These are phyloP conservation scores for Plenodomus biglobosus DNA, from an alignment of 2,329 filamentous ascomycete species.

Conservation along the genomic window DNA sequence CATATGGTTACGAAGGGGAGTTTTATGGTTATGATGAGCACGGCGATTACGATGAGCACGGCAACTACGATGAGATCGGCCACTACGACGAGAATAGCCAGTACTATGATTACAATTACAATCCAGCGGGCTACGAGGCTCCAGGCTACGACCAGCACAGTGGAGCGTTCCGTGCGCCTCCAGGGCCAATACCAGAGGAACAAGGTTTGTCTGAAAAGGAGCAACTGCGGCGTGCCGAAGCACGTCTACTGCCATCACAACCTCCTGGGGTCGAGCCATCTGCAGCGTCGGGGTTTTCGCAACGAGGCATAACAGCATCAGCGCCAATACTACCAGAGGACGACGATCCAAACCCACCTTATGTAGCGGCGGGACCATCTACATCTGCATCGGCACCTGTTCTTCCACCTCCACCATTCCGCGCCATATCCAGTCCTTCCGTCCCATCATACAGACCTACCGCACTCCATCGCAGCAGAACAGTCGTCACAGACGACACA, in stretches of 20 bases:
- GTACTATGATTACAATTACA: constrained; percentile 38
- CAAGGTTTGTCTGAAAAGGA: constrained; percentile 78
- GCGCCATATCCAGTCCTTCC: constrained; percentile 14
- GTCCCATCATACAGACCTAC: constrained; percentile 9
- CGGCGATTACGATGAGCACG: constrained; percentile 2
- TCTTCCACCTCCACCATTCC: constrained; percentile 32
- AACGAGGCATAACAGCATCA: constrained; percentile 34
- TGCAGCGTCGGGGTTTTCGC: constrained; percentile 45
- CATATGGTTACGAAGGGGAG: constrained; percentile 25
- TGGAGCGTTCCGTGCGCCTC: constrained; percentile 55
- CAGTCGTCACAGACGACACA: constrained; percentile 15
- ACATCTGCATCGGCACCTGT: constrained; percentile 20
- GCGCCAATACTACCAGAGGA: constrained; percentile 42
- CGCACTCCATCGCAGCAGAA: constrained; percentile 17
- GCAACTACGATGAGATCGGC: constrained; percentile 35
- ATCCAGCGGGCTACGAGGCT: constrained; percentile 34
- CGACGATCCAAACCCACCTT: constrained; percentile 27
- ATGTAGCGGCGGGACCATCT: constrained; percentile 22
- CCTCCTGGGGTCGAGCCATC: constrained; percentile 59
- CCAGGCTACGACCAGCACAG: constrained; percentile 34
- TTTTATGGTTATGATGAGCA: constrained; percentile 39
- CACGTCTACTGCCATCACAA: constrained; percentile 76
- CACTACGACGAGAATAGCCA: constrained; percentile 8
- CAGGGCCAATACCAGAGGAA: constrained; percentile 59
- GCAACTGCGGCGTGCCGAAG: constrained; percentile 73